Evolutionary conservation across 2,329 filamentous ascomycete species (phyloP), one percentile per base, ranked within the genome.

Genomic region (Fusarium poae): DNA sequence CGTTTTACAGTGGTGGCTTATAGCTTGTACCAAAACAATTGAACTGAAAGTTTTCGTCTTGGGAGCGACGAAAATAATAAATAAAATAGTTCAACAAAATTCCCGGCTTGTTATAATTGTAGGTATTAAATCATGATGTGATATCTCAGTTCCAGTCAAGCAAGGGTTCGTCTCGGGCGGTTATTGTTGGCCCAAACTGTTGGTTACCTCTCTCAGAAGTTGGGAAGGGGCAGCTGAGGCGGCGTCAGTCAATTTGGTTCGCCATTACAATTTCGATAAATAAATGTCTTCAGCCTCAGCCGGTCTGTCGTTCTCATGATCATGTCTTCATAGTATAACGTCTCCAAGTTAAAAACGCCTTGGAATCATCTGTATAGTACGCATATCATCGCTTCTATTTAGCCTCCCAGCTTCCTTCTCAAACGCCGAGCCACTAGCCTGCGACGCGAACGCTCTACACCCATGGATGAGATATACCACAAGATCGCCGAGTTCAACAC

Each of bases 381-480:
- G 25, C 25, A 25, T 50, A 23, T n/a, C 20, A 12, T n/a, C 13
- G 32, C 12, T 23, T 30, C 21, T 37, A 29, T 18, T 58, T 51
- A 53, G 42, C 29, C 52, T 45, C 34, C 29, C 40, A 59, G 32
- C 23, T 30, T 40, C 48, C 29, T 18, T 13, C n/a, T 45, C 16
- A 34, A 15, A 40, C 44, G 21, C 40, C 44, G 21, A 50, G 42
- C 27, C 40, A n/a, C 21, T 34, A 57, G 27, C 32, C 29, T 27
- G 10, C 25, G 23, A 27, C 40, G 35, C 29, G 37, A 55, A 57
- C 50, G 42, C 59, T 56, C 51, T 23, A 44, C 27, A 40, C 25
- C 29, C 23, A 78, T 78, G 76, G 76, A 78, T 27, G 76, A 77
- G 29, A 75, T 78, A 55, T 78, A 76, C 50, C 61, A 72, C 9